These are phyloP conservation scores for Aspergillus incahuasiensis DNA, from an alignment of 495 filamentous ascomycete species.

Conservation along the genomic window DNA sequence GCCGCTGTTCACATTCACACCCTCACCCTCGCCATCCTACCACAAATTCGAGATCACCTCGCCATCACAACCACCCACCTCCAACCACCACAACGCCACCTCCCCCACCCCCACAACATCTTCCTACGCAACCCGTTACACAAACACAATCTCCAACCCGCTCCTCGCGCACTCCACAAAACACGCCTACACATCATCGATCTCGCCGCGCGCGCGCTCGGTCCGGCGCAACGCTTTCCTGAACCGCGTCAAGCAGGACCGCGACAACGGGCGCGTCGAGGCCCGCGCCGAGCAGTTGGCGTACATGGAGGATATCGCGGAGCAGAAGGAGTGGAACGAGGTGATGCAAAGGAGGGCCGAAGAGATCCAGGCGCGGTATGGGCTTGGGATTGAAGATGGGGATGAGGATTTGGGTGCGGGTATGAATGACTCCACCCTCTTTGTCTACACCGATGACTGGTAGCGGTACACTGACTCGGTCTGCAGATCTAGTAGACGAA, in stretches of 20 bases:
- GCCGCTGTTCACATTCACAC: conserved; percentile 5
- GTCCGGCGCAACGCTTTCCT: conserved; percentile 60
- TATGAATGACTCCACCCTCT: too few species aligned
- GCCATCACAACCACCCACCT: conserved; percentile 20
- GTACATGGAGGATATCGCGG: conserved; percentile 40
- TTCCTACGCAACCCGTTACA: conserved; percentile 10
- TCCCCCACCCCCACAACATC: background rate
- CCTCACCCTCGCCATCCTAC: conserved; percentile 6
- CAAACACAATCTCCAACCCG: conserved; percentile 11
- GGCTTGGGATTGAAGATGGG: conserved; percentile 19
- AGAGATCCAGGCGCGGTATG: conserved; percentile 5
- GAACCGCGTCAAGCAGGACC: conserved; percentile 65
- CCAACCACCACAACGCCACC: conserved; percentile 8
- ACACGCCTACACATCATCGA: conserved; percentile 7
- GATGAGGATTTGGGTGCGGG: conserved; percentile 3
- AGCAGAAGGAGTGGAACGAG: conserved; percentile 49
- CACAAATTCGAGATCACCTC: background rate
- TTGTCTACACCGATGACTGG: too few species aligned
- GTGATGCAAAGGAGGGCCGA: conserved; percentile 35
- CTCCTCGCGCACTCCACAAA: background rate
- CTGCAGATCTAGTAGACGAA: conserved; percentile 17
- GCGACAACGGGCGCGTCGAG: conserved; percentile 65
- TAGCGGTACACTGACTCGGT: too few species aligned
- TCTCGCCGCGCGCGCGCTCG: conserved; percentile 24
- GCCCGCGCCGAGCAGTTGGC: conserved; percentile 72